Conservation (phyloP, 768 basidiomycete genomes). For the Boletus edulis region DNA sequence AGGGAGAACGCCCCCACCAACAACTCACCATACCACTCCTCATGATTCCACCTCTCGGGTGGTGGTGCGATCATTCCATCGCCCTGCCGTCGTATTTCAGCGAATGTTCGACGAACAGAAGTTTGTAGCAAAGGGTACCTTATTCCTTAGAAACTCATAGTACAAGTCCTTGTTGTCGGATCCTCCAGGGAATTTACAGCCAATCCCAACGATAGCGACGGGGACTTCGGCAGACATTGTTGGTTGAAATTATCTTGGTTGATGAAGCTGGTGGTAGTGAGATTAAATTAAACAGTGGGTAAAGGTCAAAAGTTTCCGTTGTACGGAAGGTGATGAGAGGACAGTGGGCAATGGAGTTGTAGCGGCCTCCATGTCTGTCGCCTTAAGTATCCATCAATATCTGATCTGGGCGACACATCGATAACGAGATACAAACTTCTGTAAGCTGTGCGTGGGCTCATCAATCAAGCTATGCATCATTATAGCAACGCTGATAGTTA, state of each 20-base stretch:
- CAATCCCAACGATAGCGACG: constrained; percentile 31
- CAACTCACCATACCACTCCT: constrained; percentile 32
- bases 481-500: constrained; percentile 1
- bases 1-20: not conserved
- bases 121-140: constrained; percentile 9
- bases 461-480: constrained; percentile 8
- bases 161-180: constrained; percentile 31
- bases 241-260: constrained; percentile 1
- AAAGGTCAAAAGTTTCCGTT: not conserved
- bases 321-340: not conserved
- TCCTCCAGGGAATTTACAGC: constrained; percentile 33
- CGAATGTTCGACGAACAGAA: not conserved
- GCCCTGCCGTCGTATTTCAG: constrained; percentile 16
- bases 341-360: not conserved
- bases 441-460: constrained; percentile 1
- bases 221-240: constrained; percentile 30
- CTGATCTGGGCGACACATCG: not conserved
- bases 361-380: too few species aligned
- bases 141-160: constrained; percentile 30
- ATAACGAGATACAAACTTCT: not conserved
- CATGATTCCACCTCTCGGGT: constrained; percentile 27
- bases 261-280: not conserved
- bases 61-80: constrained; percentile 31
- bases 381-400: constrained; percentile 6
- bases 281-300: not conserved